Percentiles rank a stretch among this genome's conserved stretches.
These are phyloP conservation scores for Rutidosis leptorrhynchoides DNA, from an alignment of 129 eudicot genomes.

Conservation along the genomic window DNA sequence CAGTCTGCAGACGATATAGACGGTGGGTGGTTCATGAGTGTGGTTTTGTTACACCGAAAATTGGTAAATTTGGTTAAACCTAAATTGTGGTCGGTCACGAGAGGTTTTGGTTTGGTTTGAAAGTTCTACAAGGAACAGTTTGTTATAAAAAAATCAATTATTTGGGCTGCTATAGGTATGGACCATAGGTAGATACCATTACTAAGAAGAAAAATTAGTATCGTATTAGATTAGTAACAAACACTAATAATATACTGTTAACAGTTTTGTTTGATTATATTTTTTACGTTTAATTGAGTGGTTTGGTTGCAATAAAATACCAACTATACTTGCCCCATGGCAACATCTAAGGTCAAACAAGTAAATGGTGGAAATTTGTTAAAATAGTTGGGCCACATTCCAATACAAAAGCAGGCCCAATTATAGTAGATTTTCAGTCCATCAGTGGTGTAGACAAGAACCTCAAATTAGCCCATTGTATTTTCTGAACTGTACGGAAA, in stretches of 20 bases:
- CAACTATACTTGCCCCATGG: no score
- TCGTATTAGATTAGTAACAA: no score
- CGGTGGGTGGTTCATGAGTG: neutral
- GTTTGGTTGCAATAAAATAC: no score
- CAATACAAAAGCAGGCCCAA: neutral
- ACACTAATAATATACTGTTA: no score
- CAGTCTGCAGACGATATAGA: neutral
- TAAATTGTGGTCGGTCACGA: constrained; percentile 3
- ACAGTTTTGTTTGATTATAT: no score
- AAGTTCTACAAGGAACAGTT: neutral
- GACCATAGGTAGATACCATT: no score
- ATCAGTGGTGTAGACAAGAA: neutral
- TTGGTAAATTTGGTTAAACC: constrained; percentile 11
- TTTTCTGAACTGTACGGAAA: neutral
- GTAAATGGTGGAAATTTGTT: neutral
- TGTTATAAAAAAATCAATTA: neutral
- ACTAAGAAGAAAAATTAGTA: no score
- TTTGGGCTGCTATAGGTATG: no score
- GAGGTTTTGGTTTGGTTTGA: constrained; percentile 7
- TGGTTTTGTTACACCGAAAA: constrained; percentile 13
- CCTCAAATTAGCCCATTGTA: neutral
- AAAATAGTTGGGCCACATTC: neutral
- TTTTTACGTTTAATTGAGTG: no score
- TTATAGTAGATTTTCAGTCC: neutral
- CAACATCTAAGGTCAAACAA: no score